These are phyloP conservation scores for Trypethelium eluteriae DNA, from an alignment of 495 filamentous ascomycete genomes.

Conservation along the genomic window DNA sequence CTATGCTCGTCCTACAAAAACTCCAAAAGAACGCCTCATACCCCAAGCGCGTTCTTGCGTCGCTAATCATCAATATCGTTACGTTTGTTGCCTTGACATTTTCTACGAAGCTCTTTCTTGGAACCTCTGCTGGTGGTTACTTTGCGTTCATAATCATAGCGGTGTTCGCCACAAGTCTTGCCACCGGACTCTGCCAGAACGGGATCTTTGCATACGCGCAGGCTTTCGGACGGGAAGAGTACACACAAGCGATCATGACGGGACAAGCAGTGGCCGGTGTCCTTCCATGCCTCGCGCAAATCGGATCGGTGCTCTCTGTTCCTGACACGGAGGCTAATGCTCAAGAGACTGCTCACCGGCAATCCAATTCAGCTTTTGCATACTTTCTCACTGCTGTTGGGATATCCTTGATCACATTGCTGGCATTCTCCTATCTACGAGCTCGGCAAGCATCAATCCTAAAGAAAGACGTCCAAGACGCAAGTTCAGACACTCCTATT, in stretches of 20 bases:
- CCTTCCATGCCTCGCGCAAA: slow-evolving; percentile 77
- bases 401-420: slow-evolving; percentile 49
- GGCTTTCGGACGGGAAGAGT: slow-evolving; percentile 72
- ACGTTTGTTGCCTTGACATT: slow-evolving; percentile 69
- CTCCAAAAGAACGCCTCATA: slow-evolving; percentile 75
- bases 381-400: slow-evolving; percentile 86
- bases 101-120: slow-evolving; percentile 61
- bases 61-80: slow-evolving; percentile 63
- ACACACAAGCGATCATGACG: slow-evolving; percentile 93
- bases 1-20: slow-evolving; percentile 66
- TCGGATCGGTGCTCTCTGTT: slow-evolving; percentile 69
- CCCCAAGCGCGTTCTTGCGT: slow-evolving; percentile 67
- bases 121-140: slow-evolving; percentile 55
- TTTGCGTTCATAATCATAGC: slow-evolving; percentile 74
- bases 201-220: slow-evolving; percentile 88
- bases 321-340: slow-evolving; percentile 32
- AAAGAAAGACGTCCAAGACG: not conserved
- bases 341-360: slow-evolving; percentile 17
- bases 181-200: slow-evolving; percentile 83
- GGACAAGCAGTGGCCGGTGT: slow-evolving; percentile 92
- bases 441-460: slow-evolving; percentile 33
- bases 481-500: slow-evolving; percentile 28
- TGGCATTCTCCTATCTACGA: slow-evolving; percentile 56
- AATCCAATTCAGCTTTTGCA: slow-evolving; percentile 66
- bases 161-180: slow-evolving; percentile 70